Percentiles rank a stretch among this genome's conserved stretches.
phyloP scores from a whole-genome alignment of 495 filamentous ascomycete species.

The Penicillium taxi region DNA sequence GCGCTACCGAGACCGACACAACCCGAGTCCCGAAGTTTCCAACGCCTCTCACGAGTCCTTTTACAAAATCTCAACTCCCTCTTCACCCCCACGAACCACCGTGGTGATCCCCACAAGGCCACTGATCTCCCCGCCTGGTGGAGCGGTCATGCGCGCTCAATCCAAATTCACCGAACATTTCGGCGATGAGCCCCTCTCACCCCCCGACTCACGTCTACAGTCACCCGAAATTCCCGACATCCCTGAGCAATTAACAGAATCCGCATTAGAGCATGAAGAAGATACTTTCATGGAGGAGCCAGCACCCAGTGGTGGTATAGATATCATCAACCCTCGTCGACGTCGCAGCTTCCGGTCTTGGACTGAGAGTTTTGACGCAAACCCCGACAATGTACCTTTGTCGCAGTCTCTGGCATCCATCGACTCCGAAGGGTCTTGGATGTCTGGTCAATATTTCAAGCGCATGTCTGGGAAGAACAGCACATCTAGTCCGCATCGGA shows the following conservation, averaged over 20 bases:
- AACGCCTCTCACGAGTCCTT: slow-evolving; percentile 78
- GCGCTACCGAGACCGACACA: slow-evolving; percentile 47
- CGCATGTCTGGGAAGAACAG: slow-evolving; percentile 41
- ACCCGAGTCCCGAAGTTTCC: slow-evolving; percentile 54
- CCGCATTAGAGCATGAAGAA: slow-evolving; percentile 19
- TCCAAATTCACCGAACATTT: slow-evolving; percentile 93
- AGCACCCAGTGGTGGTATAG: slow-evolving; percentile 20
- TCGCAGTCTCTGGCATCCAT: slow-evolving; percentile 76
- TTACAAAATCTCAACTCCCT: slow-evolving; percentile 38
- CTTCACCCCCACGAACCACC: slow-evolving; percentile 28
- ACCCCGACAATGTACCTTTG: slow-evolving; percentile 37
- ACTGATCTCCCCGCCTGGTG: slow-evolving; percentile 41
- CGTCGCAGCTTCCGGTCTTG: slow-evolving; percentile 29
- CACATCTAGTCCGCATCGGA: slow-evolving; percentile 36
- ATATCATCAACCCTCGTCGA: slow-evolving; percentile 21
- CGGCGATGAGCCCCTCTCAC: slow-evolving; percentile 73
- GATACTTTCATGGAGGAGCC: slow-evolving; percentile 15
- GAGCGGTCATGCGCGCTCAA: slow-evolving; percentile 63
- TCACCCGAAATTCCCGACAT: slow-evolving; percentile 46
- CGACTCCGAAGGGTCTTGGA: slow-evolving; percentile 88
- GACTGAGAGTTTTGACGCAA: slow-evolving; percentile 29
- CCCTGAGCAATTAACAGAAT: slow-evolving; percentile 27
- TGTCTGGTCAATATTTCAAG: slow-evolving; percentile 61
- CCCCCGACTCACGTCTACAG: slow-evolving; percentile 71
- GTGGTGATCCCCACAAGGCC: slow-evolving; percentile 29